Percentiles rank a stretch among this genome's conserved stretches.
Evolutionary conservation across 2,329 filamentous ascomycete species (phyloP).

Genomic region (Keithomyces neogunnii): DNA sequence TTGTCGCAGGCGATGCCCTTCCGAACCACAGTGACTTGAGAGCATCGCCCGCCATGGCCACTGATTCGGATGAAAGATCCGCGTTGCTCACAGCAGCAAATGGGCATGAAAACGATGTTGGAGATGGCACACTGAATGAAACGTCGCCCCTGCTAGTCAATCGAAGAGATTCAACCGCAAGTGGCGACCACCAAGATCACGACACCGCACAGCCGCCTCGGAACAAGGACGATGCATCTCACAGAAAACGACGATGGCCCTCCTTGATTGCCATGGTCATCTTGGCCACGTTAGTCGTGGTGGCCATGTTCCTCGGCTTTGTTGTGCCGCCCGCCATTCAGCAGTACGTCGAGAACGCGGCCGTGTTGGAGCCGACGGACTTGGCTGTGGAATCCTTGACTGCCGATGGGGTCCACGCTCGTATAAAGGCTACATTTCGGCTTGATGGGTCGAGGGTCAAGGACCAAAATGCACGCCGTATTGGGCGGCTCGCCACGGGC

Average conservation of each 20-base stretch:
- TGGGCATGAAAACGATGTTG: slow-evolving; percentile 14
- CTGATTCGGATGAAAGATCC: slow-evolving; percentile 29
- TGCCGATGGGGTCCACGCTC: slow-evolving; percentile 63
- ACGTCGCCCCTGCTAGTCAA: slow-evolving; percentile 43
- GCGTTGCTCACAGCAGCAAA: slow-evolving; percentile 32
- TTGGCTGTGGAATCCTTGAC: slow-evolving; percentile 84
- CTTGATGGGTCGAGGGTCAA: slow-evolving; percentile 72
- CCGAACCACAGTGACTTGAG: neutral
- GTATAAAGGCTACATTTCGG: slow-evolving; percentile 72
- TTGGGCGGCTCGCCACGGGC: slow-evolving; percentile 74
- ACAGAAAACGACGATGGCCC: slow-evolving; percentile 51
- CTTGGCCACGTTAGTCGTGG: slow-evolving; percentile 53
- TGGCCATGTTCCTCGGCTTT: slow-evolving; percentile 72
- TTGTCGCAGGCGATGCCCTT: neutral
- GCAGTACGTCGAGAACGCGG: slow-evolving; percentile 77
- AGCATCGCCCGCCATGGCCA: slow-evolving; percentile 28
- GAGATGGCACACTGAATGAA: slow-evolving; percentile 24
- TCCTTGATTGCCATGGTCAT: slow-evolving; percentile 65
- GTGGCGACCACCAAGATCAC: slow-evolving; percentile 19
- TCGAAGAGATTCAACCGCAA: slow-evolving; percentile 12
- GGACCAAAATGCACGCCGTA: slow-evolving; percentile 60
- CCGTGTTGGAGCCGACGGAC: slow-evolving; percentile 73
- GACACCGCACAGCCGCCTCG: slow-evolving; percentile 18
- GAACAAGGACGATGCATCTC: slow-evolving; percentile 16
- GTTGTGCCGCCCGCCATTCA: slow-evolving; percentile 72